These are phyloP conservation scores for Ophiostoma himal-ulmi DNA, from an alignment of 2,329 filamentous ascomycete genomes.

Conservation along the genomic window DNA sequence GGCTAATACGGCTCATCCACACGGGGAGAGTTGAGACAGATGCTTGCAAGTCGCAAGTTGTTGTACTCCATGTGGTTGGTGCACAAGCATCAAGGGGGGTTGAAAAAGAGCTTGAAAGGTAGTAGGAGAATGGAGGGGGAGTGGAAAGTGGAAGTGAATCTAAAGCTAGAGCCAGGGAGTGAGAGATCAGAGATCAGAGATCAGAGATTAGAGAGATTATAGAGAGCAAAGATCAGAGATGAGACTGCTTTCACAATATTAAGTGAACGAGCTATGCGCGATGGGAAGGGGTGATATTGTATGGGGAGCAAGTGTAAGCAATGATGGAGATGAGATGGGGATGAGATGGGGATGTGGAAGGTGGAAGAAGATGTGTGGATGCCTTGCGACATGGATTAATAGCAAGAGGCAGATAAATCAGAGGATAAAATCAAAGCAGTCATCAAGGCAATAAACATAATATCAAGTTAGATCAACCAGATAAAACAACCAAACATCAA, in stretches of 20 bases:
- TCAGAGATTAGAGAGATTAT: background rate
- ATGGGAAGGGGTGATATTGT: background rate
- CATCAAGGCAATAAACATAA: background rate
- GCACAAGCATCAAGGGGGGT: slow-evolving; percentile 1
- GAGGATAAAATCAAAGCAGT: slow-evolving; percentile 14
- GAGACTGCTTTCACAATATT: background rate
- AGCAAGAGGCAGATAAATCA: background rate
- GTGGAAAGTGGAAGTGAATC: background rate
- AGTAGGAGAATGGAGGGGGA: background rate
- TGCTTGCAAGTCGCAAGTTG: background rate
- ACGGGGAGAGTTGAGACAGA: background rate
- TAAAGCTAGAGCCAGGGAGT: background rate
- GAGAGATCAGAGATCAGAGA: background rate
- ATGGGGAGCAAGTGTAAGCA: background rate
- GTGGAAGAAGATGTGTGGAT: slow-evolving; percentile 19
- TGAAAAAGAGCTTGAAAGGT: background rate
- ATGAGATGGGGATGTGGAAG: slow-evolving; percentile 3
- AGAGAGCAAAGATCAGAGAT: background rate
- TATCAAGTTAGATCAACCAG: background rate
- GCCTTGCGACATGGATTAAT: background rate
- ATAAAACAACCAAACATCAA: background rate
- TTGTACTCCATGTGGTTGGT: slow-evolving; percentile 2
- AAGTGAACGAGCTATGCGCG: background rate
- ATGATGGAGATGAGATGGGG: slow-evolving; percentile 27
- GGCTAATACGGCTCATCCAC: background rate